These are phyloP conservation scores for Hyaloscypha variabilis DNA, from an alignment of 495 filamentous ascomycete genomes.

Conservation along the genomic window DNA sequence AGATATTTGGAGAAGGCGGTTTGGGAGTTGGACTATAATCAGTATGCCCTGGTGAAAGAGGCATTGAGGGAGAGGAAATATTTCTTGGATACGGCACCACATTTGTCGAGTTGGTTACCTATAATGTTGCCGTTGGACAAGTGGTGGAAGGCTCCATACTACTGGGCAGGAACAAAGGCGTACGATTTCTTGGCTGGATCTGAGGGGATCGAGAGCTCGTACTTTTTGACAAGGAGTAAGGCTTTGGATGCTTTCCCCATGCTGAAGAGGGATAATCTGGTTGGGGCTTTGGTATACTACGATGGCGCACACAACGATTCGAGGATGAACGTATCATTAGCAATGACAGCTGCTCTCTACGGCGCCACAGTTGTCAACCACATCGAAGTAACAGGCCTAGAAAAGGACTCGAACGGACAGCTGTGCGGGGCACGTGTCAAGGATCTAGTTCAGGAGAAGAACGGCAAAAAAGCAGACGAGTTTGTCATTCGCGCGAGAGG, in stretches of 20 bases:
- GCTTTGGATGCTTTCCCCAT: slow-evolving; percentile 97
- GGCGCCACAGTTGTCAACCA: slow-evolving; percentile 93
- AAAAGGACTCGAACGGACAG: slow-evolving; percentile 78
- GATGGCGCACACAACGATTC: slow-evolving; percentile 99
- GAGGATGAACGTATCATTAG: slow-evolving; percentile 95
- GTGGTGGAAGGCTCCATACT: slow-evolving; percentile 98
- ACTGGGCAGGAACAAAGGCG: slow-evolving; percentile 93
- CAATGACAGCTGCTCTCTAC: slow-evolving; percentile 93
- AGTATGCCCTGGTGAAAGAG: slow-evolving; percentile 91
- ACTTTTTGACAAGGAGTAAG: slow-evolving; percentile 93
- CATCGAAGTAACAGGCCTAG: slow-evolving; percentile 81
- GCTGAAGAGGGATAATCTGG: slow-evolving; percentile 82
- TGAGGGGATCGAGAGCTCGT: slow-evolving; percentile 96
- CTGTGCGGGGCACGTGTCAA: slow-evolving; percentile 79
- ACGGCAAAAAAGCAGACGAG: slow-evolving; percentile 51
- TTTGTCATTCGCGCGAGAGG: slow-evolving; percentile 86
- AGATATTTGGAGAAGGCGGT: slow-evolving; percentile 96
- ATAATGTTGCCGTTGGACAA: slow-evolving; percentile 97
- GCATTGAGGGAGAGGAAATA: slow-evolving; percentile 95
- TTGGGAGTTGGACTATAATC: slow-evolving; percentile 93
- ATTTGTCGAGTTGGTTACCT: slow-evolving; percentile 91
- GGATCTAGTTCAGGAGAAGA: slow-evolving; percentile 67
- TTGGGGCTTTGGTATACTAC: slow-evolving; percentile 96
- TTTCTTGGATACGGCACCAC: slow-evolving; percentile 93
- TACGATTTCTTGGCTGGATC: slow-evolving; percentile 95